phyloP scores from a whole-genome alignment of 805 yeast species.

The Scheffersomyces lignosus region DNA sequence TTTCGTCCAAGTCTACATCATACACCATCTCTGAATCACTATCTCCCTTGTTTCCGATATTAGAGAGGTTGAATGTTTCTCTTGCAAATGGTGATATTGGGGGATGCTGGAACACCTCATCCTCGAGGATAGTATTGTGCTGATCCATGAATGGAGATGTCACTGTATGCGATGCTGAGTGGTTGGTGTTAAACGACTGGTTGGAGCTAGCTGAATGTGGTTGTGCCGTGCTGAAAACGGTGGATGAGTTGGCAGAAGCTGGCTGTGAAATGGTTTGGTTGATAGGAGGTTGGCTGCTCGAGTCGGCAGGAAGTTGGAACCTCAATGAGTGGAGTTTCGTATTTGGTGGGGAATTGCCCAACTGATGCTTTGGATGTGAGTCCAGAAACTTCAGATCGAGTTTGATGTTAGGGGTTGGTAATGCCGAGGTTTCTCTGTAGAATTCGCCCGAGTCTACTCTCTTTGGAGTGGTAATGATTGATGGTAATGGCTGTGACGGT shows the following conservation, averaged over 20 bases:
- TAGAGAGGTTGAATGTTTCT: conserved; percentile 7
- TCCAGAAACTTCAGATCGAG: conserved; percentile 12
- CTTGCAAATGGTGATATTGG: conserved; percentile 31
- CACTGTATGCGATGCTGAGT: conserved; percentile 4
- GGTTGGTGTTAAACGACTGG: conserved; percentile 1
- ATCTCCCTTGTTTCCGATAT: conserved; percentile 6
- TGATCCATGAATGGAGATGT: conserved; percentile 33
- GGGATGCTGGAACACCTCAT: conserved; percentile 22
- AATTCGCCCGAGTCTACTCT: neutral
- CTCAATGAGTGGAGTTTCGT: no score
- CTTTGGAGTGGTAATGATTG: no score
- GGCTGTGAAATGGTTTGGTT: conserved; percentile 1
- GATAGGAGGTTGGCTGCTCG: neutral
- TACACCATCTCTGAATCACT: conserved; percentile 11
- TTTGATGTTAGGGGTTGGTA: conserved; percentile 28
- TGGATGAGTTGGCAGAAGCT: conserved; percentile 5
- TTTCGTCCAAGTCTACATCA: conserved; percentile 14
- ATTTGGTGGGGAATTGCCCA: no score
- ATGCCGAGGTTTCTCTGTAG: conserved; percentile 14
- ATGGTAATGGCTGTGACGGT: conserved; percentile 3
- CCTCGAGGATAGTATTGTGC: conserved; percentile 20
- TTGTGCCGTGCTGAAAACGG: conserved; percentile 1
- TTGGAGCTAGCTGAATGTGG: conserved; percentile 2
- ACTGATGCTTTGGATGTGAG: conserved; percentile 4
- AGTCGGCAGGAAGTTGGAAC: conserved; percentile 28